These are phyloP conservation scores for Stemphylium lycopersici DNA, from an alignment of 2,329 filamentous ascomycete species.

Conservation along the genomic window DNA sequence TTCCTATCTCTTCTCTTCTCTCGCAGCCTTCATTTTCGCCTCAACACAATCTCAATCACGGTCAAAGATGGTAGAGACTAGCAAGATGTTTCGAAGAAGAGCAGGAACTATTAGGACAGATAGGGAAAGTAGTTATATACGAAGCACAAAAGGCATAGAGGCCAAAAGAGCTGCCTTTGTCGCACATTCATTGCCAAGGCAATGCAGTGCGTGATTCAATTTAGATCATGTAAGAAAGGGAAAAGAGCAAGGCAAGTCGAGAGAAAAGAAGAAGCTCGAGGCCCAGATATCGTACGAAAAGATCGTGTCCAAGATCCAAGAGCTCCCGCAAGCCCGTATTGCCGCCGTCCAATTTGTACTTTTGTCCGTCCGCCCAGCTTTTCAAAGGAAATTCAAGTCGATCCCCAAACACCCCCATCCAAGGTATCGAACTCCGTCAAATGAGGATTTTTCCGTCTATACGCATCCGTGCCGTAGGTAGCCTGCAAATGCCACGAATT, in stretches of 20 bases:
- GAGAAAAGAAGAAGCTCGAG: slow-evolving; percentile 14
- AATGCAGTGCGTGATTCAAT: slow-evolving; percentile 19
- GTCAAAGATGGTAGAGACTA: background rate
- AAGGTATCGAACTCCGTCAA: slow-evolving; percentile 50
- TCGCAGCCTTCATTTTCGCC: background rate
- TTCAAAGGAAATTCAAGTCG: slow-evolving; percentile 32
- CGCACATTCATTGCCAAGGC: slow-evolving; percentile 13
- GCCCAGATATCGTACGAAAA: slow-evolving; percentile 16
- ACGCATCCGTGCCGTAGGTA: slow-evolving; percentile 41
- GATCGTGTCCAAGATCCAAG: slow-evolving; percentile 27
- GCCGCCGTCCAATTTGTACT: slow-evolving; percentile 37
- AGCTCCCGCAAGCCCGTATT: slow-evolving; percentile 29
- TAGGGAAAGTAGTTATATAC: slow-evolving; percentile 9
- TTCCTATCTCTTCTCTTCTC: no score
- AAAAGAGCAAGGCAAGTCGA: slow-evolving; percentile 12
- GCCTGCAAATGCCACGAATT: slow-evolving; percentile 48
- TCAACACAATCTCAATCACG: background rate
- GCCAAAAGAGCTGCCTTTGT: slow-evolving; percentile 9
- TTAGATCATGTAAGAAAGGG: slow-evolving; percentile 14
- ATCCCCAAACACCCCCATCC: slow-evolving; percentile 42
- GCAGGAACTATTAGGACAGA: slow-evolving; percentile 3
- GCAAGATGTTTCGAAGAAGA: background rate
- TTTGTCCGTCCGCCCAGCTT: slow-evolving; percentile 42
- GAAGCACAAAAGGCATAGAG: slow-evolving; percentile 14
- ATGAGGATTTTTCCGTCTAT: slow-evolving; percentile 47